A percentile compares a stretch with the other conserved stretches of the same genome.
phyloP scores from a whole-genome alignment of 371 early-diverging fungal genomes.

The Apophysomyces elegans region DNA sequence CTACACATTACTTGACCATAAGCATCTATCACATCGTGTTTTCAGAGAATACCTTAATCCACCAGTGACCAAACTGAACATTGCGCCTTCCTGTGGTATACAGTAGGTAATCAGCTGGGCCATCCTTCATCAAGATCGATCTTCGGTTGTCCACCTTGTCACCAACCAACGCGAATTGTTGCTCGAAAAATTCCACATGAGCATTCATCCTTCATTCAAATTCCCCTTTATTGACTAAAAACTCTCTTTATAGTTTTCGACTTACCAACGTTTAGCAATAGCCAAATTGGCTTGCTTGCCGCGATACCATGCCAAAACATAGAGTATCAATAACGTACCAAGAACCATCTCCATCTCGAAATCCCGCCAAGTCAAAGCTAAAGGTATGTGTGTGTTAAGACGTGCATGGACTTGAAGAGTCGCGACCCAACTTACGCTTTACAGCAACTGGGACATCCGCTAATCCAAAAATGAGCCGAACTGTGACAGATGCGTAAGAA shows the following conservation, averaged over 20 bases:
- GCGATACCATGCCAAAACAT: constrained; percentile 31
- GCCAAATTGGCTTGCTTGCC: constrained; percentile 38
- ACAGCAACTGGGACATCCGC: not conserved
- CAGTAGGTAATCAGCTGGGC: constrained; percentile 71
- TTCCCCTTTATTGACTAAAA: not conserved
- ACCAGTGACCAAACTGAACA: constrained; percentile 73
- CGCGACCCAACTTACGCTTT: not conserved
- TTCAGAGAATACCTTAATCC: constrained; percentile 48
- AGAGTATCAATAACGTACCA: constrained; percentile 20
- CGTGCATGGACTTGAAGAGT: not conserved
- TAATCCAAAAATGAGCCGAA: not conserved
- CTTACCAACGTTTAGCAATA: constrained; percentile 48
- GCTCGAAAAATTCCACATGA: constrained; percentile 35
- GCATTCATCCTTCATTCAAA: constrained; percentile 39
- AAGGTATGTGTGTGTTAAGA: not conserved
- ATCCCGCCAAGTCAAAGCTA: constrained; percentile 33
- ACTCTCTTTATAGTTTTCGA: not conserved
- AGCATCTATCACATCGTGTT: not conserved
- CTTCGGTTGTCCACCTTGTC: constrained; percentile 47
- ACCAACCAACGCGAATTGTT: constrained; percentile 73
- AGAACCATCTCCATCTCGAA: constrained; percentile 41
- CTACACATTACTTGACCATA: constrained; percentile 16
- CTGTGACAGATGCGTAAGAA: not conserved
- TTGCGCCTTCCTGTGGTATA: constrained; percentile 75
- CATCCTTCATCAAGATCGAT: constrained; percentile 65